Percentiles rank a stretch among this genome's conserved stretches.
Conservation (phyloP, 2,329 filamentous ascomycete genomes). For the Ascochyta koolunga region DNA sequence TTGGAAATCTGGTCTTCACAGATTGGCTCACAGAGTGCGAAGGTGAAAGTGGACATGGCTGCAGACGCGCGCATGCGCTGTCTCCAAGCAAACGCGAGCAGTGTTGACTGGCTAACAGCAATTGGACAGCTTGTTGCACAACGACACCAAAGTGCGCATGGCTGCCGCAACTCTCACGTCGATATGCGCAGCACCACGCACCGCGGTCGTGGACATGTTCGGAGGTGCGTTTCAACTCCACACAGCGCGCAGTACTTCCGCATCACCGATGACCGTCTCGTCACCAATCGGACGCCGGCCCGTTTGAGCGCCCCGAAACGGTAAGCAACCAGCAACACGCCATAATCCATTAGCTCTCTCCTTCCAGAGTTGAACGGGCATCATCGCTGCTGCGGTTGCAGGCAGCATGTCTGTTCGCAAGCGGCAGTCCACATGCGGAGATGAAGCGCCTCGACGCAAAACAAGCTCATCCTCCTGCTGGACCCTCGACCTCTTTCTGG, state of each 20-base stretch:
- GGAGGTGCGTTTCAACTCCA: not conserved
- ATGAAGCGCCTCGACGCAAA: conserved; percentile 1
- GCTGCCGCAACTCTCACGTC: not conserved
- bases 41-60: not conserved
- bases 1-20: not conserved
- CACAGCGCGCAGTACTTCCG: not conserved
- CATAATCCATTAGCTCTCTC: not conserved
- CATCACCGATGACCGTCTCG: not conserved
- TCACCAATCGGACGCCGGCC: conserved; percentile 10
- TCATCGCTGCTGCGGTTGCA: conserved; percentile 12
- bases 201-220: not conserved
- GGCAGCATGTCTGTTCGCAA: conserved; percentile 7
- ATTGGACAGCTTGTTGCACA: not conserved
- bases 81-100: not conserved
- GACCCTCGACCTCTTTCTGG: conserved; percentile 9
- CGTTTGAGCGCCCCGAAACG: not conserved
- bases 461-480: conserved; percentile 5
- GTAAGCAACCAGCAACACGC: conserved; percentile 10
- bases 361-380: conserved; percentile 9
- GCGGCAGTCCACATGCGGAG: conserved; percentile 14
- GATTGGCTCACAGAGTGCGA: too few species aligned
- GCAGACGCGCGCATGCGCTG: not conserved
- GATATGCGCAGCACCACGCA: not conserved
- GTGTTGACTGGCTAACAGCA: not conserved
- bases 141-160: not conserved